Conservation (phyloP, 2,329 filamentous ascomycete genomes). For the Penicillium sp. region DNA sequence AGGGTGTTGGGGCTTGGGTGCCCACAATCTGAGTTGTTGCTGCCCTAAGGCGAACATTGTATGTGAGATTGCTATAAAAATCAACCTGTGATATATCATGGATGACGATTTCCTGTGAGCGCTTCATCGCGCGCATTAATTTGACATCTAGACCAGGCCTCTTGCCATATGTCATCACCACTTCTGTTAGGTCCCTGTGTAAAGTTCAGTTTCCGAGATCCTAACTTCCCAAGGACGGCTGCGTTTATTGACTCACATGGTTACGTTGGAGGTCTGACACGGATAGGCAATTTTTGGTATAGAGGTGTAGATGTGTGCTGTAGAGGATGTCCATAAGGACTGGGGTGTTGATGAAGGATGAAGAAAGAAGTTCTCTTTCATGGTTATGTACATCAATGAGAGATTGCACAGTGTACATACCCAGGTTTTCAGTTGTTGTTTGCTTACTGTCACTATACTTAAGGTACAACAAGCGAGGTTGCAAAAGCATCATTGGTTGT, state of each 20-base stretch:
- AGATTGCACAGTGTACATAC: background rate
- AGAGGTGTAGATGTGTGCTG: background rate
- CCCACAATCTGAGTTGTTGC: background rate
- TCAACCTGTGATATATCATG: background rate
- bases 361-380: background rate
- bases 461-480: background rate
- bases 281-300: background rate
- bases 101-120: background rate
- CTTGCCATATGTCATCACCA: background rate
- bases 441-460: background rate
- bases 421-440: background rate
- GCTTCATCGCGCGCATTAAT: background rate
- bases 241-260: background rate
- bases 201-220: background rate
- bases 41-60: rapidly evolving
- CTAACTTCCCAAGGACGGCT: background rate
- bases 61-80: rapidly evolving
- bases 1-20: background rate
- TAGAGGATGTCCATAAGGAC: background rate
- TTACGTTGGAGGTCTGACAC: too few species aligned
- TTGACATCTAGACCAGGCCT: too few species aligned
- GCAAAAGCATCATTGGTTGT: background rate
- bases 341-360: background rate
- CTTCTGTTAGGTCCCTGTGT: too few species aligned
- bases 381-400: background rate